Evolutionary conservation across 2,329 filamentous ascomycete species (phyloP).

Genomic region (Pseudogymnoascus pannorum): DNA sequence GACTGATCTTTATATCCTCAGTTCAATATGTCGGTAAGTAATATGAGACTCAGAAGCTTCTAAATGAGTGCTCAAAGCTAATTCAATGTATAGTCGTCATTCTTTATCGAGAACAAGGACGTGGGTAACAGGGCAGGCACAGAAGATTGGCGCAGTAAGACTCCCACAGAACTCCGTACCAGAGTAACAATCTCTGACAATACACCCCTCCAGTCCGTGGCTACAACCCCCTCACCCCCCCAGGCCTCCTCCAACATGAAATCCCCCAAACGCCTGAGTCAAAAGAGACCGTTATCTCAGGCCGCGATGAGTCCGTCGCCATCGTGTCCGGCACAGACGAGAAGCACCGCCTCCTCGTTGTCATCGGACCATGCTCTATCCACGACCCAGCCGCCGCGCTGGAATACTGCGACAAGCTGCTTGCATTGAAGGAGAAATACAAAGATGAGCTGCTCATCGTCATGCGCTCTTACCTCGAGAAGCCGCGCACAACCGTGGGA

Average conservation of each 20-base stretch:
- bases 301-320: constrained; percentile 58
- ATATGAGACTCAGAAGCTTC: neutral
- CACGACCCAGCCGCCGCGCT: constrained; percentile 88
- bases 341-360: constrained; percentile 59
- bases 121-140: constrained; percentile 66
- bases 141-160: constrained; percentile 77
- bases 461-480: constrained; percentile 98
- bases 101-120: constrained; percentile 72
- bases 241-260: constrained; percentile 91
- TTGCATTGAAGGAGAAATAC: constrained; percentile 80
- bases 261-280: constrained; percentile 50
- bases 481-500: constrained; percentile 93
- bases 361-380: constrained; percentile 94
- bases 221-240: constrained; percentile 87
- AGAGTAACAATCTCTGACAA: constrained; percentile 21
- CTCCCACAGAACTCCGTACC: neutral
- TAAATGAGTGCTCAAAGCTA: constrained; percentile 11
- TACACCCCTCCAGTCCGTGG: constrained; percentile 57
- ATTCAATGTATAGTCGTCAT: constrained; percentile 34
- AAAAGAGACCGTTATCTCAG: constrained; percentile 48
- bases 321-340: constrained; percentile 59
- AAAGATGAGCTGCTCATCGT: constrained; percentile 85
- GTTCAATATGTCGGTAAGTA: constrained; percentile 18
- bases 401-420: constrained; percentile 81
- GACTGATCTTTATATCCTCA: neutral